Base-by-base conservation (phyloP, 257 asterid genomes). In the Nicotiana tabacum region DNA sequence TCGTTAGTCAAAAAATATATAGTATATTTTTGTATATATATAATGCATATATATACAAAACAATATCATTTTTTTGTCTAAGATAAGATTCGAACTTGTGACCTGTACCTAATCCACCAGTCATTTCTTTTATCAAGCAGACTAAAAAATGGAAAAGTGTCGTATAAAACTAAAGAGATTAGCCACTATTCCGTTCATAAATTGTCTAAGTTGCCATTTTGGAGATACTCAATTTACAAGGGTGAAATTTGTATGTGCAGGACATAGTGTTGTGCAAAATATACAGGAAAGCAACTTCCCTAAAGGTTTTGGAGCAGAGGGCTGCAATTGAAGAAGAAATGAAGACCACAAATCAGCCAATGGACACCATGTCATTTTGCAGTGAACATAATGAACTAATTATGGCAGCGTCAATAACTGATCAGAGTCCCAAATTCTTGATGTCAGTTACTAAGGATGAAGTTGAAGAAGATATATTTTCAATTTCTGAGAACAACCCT, bases 221-320 rank as follows among this genome's bases (percentile, higher is more conserved):
- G 18, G 2, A 39, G n/a, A 70, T 21, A 43, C 37, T 70, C 3
- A 70, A 70, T 39, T 70, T 10, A 53, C 35, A 57, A 17, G 24
- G 24, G 18, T 16, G 9, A n/a, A 11, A 43, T 0, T 70, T 39
- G 24, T 72, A 46, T 70, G 55, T 84, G 91, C 93, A 92, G 96
- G 91, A 88, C 53, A 89, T 88, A 30, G 97, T 91, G 77, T 37
- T 92, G 85, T 92, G 97, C 27, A 92, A 92, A 82, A 85, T 92
- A 87, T 92, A 91, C 80, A 88, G 91, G 77, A 92, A 92, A 82
- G 97, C 97, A 6, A 90, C 97, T 18, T 85, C 97, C 0, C 43
- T 91, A 72, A 92, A 91, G 87, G 91, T 68, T 88, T 84, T 92
- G 86, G 97, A 92, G 83, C 90, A 88, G 81, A 92, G 91, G 81